phyloP scores from a whole-genome alignment of 108 stramenopile genomes.

The Epipyxis sp. region DNA sequence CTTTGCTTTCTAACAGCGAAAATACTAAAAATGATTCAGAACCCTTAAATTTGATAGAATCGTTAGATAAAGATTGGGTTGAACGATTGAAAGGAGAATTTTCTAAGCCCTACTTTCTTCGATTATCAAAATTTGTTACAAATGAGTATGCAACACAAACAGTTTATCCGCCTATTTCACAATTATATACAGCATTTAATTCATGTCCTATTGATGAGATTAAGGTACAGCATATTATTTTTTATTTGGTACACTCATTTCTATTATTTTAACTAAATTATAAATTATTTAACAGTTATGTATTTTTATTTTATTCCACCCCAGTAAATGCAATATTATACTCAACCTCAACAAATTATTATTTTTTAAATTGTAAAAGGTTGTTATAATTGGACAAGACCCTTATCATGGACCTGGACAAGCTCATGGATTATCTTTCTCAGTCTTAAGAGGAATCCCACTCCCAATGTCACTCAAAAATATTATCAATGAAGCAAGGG shows the following conservation, averaged over 20 bases:
- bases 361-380: too few relatives aligned
- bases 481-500: conserved; percentile 84
- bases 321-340: too few relatives aligned
- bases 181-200: conserved; percentile 83
- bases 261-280: too few relatives aligned
- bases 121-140: conserved; percentile 46
- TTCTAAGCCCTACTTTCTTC: conserved; percentile 49
- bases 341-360: too few relatives aligned
- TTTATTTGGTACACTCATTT: too few relatives aligned
- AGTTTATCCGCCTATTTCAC: conserved; percentile 74
- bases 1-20: too few relatives aligned
- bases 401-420: conserved; percentile 91
- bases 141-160: conserved; percentile 29
- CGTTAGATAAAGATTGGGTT: neutral
- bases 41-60: too few relatives aligned
- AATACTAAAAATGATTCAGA: too few relatives aligned
- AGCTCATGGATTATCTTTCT: conserved; percentile 65
- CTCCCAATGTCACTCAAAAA: conserved; percentile 86
- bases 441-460: conserved; percentile 67
- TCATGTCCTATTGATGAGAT: conserved; percentile 72
- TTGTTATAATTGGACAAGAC: conserved; percentile 98
- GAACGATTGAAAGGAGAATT: neutral
- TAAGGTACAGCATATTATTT: too few relatives aligned
- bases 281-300: too few relatives aligned
- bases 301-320: too few relatives aligned